These are phyloP conservation scores for Heracleum sosnowskyi DNA, from an alignment of 129 eudicot species.

Conservation along the genomic window DNA sequence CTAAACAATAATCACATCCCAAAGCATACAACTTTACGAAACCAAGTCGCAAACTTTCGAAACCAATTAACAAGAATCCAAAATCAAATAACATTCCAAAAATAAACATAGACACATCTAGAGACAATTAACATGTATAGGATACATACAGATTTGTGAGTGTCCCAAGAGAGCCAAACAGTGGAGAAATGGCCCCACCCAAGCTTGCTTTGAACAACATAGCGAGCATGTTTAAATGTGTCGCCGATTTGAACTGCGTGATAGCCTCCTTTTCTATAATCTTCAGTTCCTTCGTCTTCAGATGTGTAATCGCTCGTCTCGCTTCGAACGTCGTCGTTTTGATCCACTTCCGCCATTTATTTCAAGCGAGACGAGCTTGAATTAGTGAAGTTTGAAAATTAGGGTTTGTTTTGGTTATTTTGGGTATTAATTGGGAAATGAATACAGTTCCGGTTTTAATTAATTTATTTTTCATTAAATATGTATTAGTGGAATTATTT, in stretches of 20 bases:
- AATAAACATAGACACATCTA: not conserved
- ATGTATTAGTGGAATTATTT: no score
- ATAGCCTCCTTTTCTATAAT: constrained; percentile 88
- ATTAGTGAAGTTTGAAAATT: not conserved
- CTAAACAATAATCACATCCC: not conserved
- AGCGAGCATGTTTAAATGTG: constrained; percentile 61
- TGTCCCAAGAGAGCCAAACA: constrained; percentile 99
- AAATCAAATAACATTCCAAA: not conserved
- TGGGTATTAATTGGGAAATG: no score
- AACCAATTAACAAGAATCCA: not conserved
- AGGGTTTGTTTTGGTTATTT: not conserved
- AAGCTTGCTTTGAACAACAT: constrained; percentile 84
- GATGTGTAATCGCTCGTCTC: constrained; percentile 54
- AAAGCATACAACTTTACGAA: not conserved
- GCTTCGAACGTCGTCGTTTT: constrained; percentile 4
- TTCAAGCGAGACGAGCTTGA: not conserved
- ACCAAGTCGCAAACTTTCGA: not conserved
- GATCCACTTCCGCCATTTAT: constrained; percentile 5
- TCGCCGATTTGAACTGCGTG: constrained; percentile 85
- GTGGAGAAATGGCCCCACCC: constrained; percentile 99
- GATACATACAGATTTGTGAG: constrained; percentile 50
- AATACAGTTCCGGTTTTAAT: no score
- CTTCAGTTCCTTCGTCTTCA: constrained; percentile 93
- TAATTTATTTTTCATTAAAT: no score
- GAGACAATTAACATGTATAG: not conserved